Evolutionary conservation across 352 stramenopile genomes (phyloP).

Genomic region (Chrysophaeum taylorii): DNA sequence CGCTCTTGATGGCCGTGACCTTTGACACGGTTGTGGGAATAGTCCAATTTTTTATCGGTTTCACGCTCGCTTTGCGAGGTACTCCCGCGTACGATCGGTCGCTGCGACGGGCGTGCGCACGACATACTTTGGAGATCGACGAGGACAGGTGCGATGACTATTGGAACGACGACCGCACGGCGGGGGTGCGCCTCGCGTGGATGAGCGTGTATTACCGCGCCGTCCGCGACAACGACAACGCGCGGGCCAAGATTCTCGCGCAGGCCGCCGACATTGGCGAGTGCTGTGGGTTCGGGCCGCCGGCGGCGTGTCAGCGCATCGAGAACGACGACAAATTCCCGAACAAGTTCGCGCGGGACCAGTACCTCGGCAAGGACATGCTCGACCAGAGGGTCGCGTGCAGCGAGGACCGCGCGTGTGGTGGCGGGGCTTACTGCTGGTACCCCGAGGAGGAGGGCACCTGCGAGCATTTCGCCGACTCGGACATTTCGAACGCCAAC

Average conservation of each 20-base stretch:
- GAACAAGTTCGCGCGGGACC: not conserved
- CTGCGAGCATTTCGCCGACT: constrained; percentile 3
- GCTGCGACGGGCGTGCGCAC: not conserved
- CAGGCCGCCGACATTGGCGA: not conserved
- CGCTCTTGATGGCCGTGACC: not conserved
- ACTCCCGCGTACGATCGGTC: not conserved
- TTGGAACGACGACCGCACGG: constrained; percentile 1
- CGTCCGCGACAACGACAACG: not conserved
- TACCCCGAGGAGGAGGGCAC: not conserved
- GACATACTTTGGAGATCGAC: not conserved
- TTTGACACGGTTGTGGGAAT: not conserved
- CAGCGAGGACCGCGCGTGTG: not conserved
- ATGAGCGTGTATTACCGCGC: not conserved
- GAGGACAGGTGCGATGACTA: not conserved
- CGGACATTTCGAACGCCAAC: not conserved
- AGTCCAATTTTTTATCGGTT: not conserved
- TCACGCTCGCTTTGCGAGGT: not conserved
- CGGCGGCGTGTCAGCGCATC: not conserved
- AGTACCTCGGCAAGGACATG: constrained; percentile 1
- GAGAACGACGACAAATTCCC: not conserved
- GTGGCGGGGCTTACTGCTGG: not conserved
- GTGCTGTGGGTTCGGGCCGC: constrained; percentile 11
- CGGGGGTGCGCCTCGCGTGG: constrained; percentile 2
- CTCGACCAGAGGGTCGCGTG: not conserved
- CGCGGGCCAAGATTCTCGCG: not conserved